Conservation (phyloP, 345 rosid species). For the Rhizophora apiculata region DNA sequence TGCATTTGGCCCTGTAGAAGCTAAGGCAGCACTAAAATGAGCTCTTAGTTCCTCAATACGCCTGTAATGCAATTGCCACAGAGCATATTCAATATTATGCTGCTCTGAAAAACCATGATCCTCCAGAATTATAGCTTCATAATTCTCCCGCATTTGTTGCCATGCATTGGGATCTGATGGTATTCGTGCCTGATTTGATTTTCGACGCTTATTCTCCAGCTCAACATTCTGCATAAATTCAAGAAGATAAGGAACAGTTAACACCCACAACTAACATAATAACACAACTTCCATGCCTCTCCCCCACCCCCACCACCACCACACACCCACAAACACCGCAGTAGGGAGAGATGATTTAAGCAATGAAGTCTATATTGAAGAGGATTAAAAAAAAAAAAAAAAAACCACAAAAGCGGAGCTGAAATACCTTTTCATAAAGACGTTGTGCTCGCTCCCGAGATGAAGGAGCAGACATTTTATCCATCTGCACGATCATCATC, state of each 20-base stretch:
- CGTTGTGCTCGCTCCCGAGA: conserved; percentile 74
- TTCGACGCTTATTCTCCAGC: conserved; percentile 73
- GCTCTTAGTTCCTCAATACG: conserved; percentile 79
- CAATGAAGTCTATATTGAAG: background rate
- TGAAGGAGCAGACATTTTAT: conserved; percentile 70
- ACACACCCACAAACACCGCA: background rate
- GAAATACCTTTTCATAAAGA: conserved; percentile 69
- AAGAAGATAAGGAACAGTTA: background rate
- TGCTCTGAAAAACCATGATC: conserved; percentile 90
- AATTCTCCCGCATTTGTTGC: conserved; percentile 98
- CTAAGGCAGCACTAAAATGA: conserved; percentile 56
- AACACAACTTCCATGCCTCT: background rate
- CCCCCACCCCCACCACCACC: background rate
- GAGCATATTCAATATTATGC: conserved; percentile 64
- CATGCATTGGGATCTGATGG: conserved; percentile 82
- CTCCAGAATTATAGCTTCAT: conserved; percentile 87
- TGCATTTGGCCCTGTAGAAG: conserved; percentile 41
- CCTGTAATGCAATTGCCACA: conserved; percentile 92
- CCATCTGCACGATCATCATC: conserved; percentile 78
- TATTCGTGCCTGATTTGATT: conserved; percentile 67
- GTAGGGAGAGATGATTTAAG: background rate
- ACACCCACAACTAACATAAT: background rate
- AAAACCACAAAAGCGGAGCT: background rate
- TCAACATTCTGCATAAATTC: conserved; percentile 53
- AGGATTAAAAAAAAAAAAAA: too few species aligned